Evolutionary conservation across 495 filamentous ascomycete genomes (phyloP), one percentile per base, ranked within the genome.

Genomic region (Xylaria intraflava): DNA sequence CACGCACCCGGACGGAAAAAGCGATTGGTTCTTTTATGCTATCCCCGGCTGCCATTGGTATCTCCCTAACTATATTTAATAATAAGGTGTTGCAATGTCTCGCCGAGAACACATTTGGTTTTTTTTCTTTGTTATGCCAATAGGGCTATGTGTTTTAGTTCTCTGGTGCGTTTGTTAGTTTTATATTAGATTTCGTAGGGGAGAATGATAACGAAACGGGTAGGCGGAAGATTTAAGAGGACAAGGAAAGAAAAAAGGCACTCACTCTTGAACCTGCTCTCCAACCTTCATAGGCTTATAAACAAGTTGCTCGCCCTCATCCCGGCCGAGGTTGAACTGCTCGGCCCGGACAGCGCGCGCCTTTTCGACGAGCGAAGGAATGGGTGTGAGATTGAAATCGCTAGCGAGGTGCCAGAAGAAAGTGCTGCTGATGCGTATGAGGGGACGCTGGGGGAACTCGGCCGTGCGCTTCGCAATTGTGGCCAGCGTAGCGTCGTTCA

Each of bases 371-470:
- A 76, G 56, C 46, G 31, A 53, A 0, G 72, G 66, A 17, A 76
- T 63, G n/a, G 75, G 75, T 31, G 58, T 55, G 7, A 78, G 51
- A 30, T 78, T 73, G 49, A 63, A 68, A 39, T 78, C 75, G 17
- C 70, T 73, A 38, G 67, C 67, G 24, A 78, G 61, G 38, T 77
- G 74, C 73, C 73, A 78, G 59, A 78, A 78, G 55, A 76, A 74
- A 9, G 75, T 78, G 12, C 69, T 72, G 52, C 67, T 71, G 50
- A 78, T 78, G 6, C 75, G 60, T 3, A 78, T 60, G 2, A 74
- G 65, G 23, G 75, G 75, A 0, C 75, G 61, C 5, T 72, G 68
- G 0, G 73, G 71, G 1, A 66, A 49, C 6, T 67, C 55, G n/a
- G 36, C 30, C 22, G 50, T 57, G 22, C 75, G 70, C 36, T 57